Conservation (phyloP, 2,329 filamentous ascomycete genomes). For the Calonectria ilicicola region DNA sequence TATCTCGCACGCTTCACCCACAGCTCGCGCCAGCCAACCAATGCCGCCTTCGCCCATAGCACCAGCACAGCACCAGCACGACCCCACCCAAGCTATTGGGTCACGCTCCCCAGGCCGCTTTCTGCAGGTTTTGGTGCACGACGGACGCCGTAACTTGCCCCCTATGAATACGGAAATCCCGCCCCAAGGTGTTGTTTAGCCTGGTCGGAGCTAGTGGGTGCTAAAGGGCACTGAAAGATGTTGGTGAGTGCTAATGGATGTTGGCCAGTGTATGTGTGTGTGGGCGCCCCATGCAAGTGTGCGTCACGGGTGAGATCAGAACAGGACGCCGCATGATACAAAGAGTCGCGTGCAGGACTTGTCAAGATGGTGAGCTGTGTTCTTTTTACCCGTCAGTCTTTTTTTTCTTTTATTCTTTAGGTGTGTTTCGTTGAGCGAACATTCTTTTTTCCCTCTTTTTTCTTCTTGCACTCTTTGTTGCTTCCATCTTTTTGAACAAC, state of each 20-base stretch:
- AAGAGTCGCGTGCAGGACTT: conserved; percentile 11
- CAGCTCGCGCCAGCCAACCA: conserved; percentile 20
- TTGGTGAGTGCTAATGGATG: too few relatives aligned
- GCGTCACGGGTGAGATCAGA: conserved; percentile 5
- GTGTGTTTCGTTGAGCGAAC: not conserved
- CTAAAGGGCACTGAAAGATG: too few relatives aligned
- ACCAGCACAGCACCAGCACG: not conserved
- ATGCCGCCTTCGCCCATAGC: not conserved
- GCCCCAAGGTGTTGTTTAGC: not conserved
- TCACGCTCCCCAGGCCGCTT: conserved; percentile 9
- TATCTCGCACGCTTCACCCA: not conserved
- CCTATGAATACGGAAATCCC: not conserved
- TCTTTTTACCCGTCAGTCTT: not conserved
- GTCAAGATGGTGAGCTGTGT: not conserved
- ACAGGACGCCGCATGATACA: conserved; percentile 11
- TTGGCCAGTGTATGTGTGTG: not conserved
- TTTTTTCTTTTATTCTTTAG: not conserved
- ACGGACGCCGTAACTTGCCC: not conserved
- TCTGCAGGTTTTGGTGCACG: not conserved
- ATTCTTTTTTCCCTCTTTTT: not conserved
- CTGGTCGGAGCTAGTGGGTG: not conserved
- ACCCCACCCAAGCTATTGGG: conserved; percentile 20
- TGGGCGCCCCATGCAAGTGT: not conserved
- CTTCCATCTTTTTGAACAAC: not conserved
- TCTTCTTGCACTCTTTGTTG: not conserved